Conservation (phyloP, 108 stramenopile genomes). For the Cyclostephanos invisitatus region DNA sequence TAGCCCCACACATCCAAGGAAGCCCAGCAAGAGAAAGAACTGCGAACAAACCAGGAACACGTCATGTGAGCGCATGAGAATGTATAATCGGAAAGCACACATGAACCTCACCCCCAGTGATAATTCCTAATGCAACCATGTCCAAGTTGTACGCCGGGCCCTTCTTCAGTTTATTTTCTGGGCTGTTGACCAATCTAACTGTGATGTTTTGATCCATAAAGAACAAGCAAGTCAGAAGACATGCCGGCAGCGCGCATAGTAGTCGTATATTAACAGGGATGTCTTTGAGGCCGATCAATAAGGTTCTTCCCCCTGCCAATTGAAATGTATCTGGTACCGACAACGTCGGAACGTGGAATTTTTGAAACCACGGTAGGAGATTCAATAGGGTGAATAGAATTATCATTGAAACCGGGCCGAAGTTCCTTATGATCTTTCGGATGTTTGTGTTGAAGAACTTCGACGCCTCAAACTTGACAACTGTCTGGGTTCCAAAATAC, state of each 20-base stretch:
- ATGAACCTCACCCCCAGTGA: constrained; percentile 71
- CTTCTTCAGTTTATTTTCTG: constrained; percentile 89
- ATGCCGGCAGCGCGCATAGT: constrained; percentile 85
- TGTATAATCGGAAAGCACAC: background rate
- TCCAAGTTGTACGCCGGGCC: constrained; percentile 92
- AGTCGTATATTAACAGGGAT: constrained; percentile 67
- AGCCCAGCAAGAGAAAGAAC: constrained; percentile 84
- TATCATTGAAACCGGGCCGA: constrained; percentile 91
- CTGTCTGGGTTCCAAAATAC: constrained; percentile 67
- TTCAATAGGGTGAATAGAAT: constrained; percentile 78
- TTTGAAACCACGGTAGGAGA: constrained; percentile 56
- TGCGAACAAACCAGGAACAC: constrained; percentile 14
- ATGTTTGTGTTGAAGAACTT: constrained; percentile 74
- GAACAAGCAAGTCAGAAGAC: constrained; percentile 86
- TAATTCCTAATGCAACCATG: constrained; percentile 88
- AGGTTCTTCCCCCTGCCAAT: constrained; percentile 74
- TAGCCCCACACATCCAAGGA: constrained; percentile 99
- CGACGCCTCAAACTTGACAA: constrained; percentile 67
- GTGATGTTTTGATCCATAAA: constrained; percentile 98
- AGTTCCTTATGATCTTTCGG: constrained; percentile 86
- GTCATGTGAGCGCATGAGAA: background rate
- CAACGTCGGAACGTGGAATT: constrained; percentile 81
- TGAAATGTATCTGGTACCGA: constrained; percentile 76
- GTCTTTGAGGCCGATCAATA: constrained; percentile 69
- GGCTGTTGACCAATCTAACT: constrained; percentile 88